phyloP scores from a whole-genome alignment of 345 rosid genomes.

The Schrenkiella parvula region DNA sequence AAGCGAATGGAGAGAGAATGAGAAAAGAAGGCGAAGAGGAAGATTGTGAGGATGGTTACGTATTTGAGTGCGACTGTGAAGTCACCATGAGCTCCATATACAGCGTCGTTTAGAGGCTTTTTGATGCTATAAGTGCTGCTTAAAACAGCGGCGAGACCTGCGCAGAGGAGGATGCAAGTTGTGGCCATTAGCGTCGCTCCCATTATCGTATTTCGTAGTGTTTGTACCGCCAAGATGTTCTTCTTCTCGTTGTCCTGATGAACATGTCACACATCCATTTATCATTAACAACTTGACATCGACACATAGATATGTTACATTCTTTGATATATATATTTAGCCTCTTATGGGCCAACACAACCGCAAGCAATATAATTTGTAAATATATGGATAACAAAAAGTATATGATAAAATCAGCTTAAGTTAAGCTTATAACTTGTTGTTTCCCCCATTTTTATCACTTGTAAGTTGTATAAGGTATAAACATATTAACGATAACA shows the following conservation, averaged over 20 bases:
- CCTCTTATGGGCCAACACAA: too few species aligned
- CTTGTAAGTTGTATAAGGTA: too few species aligned
- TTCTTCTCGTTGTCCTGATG: conserved; percentile 98
- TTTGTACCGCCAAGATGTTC: conserved; percentile 84
- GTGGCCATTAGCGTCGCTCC: conserved; percentile 96
- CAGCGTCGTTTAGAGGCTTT: conserved; percentile 67
- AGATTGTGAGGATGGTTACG: conserved; percentile 60
- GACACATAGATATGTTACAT: too few species aligned
- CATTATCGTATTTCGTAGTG: conserved; percentile 85
- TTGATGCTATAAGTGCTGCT: conserved; percentile 95
- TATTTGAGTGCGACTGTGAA: conserved; percentile 76
- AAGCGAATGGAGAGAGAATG: conserved; percentile 78
- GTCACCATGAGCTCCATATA: conserved; percentile 88
- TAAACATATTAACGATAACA: too few species aligned
- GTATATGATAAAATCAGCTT: too few species aligned
- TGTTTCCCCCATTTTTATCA: too few species aligned
- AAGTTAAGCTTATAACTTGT: too few species aligned
- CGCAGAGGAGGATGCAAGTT: conserved; percentile 75
- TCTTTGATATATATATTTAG: too few species aligned
- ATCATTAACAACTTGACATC: not conserved
- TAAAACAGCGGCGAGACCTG: conserved; percentile 78
- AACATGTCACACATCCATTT: not conserved
- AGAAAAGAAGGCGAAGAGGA: conserved; percentile 84
- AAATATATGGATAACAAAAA: too few species aligned
- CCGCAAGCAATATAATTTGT: too few species aligned